Evolutionary conservation across 2,329 filamentous ascomycete genomes (phyloP), one percentile per base, ranked within the genome.

Genomic region (Beauveria brongniartii): DNA sequence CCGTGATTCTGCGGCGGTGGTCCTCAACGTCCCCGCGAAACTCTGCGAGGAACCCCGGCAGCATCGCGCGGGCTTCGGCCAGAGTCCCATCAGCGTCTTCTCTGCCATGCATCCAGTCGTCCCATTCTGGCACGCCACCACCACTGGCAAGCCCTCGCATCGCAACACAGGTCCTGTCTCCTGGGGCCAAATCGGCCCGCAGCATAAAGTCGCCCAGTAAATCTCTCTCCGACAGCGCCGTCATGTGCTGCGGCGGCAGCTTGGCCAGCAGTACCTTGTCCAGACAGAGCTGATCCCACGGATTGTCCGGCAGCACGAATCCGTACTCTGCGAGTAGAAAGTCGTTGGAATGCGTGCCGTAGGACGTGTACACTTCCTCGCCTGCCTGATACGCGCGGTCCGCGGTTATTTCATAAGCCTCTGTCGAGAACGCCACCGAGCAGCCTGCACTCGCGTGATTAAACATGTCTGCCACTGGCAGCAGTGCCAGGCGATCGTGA

Each of bases 321-420:
- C 81, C 81, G 65, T 83, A 92, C 72, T 92, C 89, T 0, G 83
- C 80, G 1, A 92, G 78, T 20, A 92, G 73, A 65, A 89, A 88
- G 68, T 92, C 89, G 64, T 90, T 90, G 30, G 80, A 80, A 69
- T 92, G 89, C 1, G 79, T 71, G 3, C 89, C 89, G 67, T 92
- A 92, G 30, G 81, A 84, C 28, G 89, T 83, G 63, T 81, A 83
- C 1, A 92, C 74, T 73, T 92, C 89, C 22, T 88, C 82, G 9
- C 84, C 85, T 2, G 71, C 67, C 1, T 69, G 70, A 65, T 88
- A 87, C 0, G 74, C 69, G 1, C 77, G 72, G 58, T 81, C 75
- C 2, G 82, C 78, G 12, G 71, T 76, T 53, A 89, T 76, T n/a
- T 74, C 77, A 71, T 84, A 89, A 2, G 80, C 78, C 1, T 74